These are phyloP conservation scores for Aspergillus terreus DNA, from an alignment of 2,329 filamentous ascomycete genomes.

Conservation along the genomic window DNA sequence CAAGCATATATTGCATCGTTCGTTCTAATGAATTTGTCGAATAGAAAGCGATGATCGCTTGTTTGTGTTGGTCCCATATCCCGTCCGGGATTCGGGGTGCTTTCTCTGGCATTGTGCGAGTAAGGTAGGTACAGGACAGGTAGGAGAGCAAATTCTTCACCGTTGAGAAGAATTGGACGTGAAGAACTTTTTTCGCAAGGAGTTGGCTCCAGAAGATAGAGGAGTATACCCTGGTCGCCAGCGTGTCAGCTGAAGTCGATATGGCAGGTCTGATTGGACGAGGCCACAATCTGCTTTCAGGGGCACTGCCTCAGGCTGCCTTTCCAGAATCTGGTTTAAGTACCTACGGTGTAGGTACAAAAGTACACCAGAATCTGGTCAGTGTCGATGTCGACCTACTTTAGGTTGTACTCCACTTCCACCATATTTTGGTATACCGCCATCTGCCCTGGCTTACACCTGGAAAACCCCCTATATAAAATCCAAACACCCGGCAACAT, in stretches of 20 bases:
- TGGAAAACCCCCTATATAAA: background rate
- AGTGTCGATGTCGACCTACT: too few species aligned
- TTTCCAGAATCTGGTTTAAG: background rate
- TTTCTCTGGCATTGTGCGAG: background rate
- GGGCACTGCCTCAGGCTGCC: background rate
- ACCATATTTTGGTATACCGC: too few species aligned
- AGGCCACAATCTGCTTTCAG: background rate
- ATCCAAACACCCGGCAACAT: background rate
- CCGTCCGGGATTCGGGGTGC: background rate
- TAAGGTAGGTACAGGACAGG: background rate
- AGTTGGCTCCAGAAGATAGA: background rate
- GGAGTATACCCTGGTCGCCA: background rate
- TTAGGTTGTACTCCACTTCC: too few species aligned
- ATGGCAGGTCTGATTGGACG: background rate
- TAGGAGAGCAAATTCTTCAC: too few species aligned
- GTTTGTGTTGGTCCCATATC: slow-evolving; percentile 2
- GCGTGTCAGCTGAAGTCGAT: too few species aligned
- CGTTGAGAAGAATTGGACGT: background rate
- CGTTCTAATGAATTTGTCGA: background rate
- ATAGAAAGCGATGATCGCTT: slow-evolving; percentile 2
- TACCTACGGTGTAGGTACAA: background rate
- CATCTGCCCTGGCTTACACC: too few species aligned
- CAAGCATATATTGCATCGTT: background rate
- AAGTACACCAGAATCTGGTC: background rate
- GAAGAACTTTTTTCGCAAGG: background rate